Conservation (phyloP, 108 stramenopile genomes). For the Skeletonema potamos region DNA sequence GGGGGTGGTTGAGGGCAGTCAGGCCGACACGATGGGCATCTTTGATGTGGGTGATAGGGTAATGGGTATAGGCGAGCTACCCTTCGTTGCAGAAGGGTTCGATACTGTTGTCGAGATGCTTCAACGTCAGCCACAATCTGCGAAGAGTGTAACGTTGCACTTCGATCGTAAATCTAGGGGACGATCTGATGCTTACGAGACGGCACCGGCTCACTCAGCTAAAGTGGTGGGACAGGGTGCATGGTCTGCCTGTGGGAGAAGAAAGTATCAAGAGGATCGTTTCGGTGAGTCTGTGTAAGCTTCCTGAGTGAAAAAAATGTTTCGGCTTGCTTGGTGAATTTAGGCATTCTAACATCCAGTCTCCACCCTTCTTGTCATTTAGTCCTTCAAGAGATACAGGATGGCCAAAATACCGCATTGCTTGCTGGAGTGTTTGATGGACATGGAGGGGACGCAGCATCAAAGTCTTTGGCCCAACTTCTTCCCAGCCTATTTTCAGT, state of each 20-base stretch:
- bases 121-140: constrained; percentile 21
- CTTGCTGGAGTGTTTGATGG: constrained; percentile 85
- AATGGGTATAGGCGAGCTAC: constrained; percentile 74
- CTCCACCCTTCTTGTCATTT: not conserved
- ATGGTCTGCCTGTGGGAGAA: constrained; percentile 73
- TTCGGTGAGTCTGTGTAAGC: constrained; percentile 44
- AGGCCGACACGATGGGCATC: constrained; percentile 63
- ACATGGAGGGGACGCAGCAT: constrained; percentile 72
- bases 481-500: constrained; percentile 55
- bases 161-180: constrained; percentile 56
- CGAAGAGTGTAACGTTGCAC: constrained; percentile 57
- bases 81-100: constrained; percentile 66
- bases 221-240: constrained; percentile 60
- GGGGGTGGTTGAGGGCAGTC: constrained; percentile 57
- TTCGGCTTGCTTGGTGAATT: not conserved
- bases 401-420: constrained; percentile 51
- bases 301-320: too few species aligned
- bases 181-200: not conserved
- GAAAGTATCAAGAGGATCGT: constrained; percentile 73
- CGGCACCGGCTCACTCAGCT: not conserved
- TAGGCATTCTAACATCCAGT: not conserved
- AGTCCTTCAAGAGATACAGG: constrained; percentile 71
- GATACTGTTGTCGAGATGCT: constrained; percentile 65
- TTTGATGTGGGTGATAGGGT: constrained; percentile 82
- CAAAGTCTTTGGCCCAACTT: constrained; percentile 50